Conservation (phyloP, 768 basidiomycete genomes). For the Suillus americanus region DNA sequence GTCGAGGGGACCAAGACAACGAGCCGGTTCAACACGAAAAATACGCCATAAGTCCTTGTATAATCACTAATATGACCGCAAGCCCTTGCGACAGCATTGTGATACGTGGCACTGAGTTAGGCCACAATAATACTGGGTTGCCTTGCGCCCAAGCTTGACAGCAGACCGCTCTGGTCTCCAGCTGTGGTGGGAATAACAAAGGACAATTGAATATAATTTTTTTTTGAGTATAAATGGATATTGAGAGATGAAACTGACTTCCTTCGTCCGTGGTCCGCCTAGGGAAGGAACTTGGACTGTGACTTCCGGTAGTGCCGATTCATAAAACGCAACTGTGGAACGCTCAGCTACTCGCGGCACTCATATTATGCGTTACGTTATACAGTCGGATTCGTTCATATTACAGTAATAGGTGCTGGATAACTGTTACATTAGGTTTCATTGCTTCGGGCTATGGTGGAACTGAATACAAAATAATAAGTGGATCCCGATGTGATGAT, state of each 20-base stretch:
- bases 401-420: not conserved
- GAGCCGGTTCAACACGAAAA: not conserved
- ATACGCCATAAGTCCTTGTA: not conserved
- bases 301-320: conserved; percentile 46
- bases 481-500: not conserved
- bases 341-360: not conserved
- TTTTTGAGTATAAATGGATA: not conserved
- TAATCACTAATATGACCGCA: not conserved
- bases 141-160: not conserved
- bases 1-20: not conserved
- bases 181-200: not conserved
- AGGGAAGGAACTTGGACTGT: conserved; percentile 69
- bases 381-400: not conserved
- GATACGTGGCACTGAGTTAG: not conserved
- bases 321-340: not conserved
- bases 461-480: conserved; percentile 20
- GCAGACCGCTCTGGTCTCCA: not conserved
- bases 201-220: not conserved
- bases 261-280: not conserved
- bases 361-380: not conserved
- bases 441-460: conserved; percentile 28
- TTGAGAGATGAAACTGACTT: not conserved
- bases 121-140: not conserved
- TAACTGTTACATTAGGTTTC: conserved; percentile 18
- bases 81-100: not conserved